These are phyloP conservation scores for Geosiphon pyriformis DNA, from an alignment of 192 early-diverging fungal genomes.

Conservation along the genomic window DNA sequence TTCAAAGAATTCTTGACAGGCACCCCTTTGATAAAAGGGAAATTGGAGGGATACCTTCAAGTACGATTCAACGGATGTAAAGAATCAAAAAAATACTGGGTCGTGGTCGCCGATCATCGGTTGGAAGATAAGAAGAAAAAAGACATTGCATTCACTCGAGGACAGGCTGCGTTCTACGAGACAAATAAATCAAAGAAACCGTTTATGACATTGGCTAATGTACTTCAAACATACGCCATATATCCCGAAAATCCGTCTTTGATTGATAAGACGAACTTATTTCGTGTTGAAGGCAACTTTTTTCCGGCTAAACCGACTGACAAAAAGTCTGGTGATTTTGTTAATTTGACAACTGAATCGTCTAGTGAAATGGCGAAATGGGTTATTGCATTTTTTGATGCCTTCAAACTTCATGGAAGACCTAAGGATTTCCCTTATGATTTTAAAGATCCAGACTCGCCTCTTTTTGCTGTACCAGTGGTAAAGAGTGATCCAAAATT, in stretches of 20 bases:
- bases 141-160: slow-evolving; percentile 36
- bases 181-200: slow-evolving; percentile 46
- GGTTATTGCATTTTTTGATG: slow-evolving; percentile 36
- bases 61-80: slow-evolving; percentile 46
- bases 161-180: slow-evolving; percentile 49
- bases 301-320: slow-evolving; percentile 15
- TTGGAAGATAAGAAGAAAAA: slow-evolving; percentile 49
- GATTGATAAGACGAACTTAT: slow-evolving; percentile 32
- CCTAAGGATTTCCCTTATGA: slow-evolving; percentile 33
- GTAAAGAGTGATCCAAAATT: slow-evolving; percentile 12
- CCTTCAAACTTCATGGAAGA: slow-evolving; percentile 44
- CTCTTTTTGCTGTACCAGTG: slow-evolving; percentile 21
- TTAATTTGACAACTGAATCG: slow-evolving; percentile 27
- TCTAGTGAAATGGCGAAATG: slow-evolving; percentile 37
- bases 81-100: slow-evolving; percentile 46
- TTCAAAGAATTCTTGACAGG: slow-evolving; percentile 42
- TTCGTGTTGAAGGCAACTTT: slow-evolving; percentile 40
- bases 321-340: slow-evolving; percentile 20
- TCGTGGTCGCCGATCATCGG: slow-evolving; percentile 47
- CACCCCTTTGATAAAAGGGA: slow-evolving; percentile 48
- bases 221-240: slow-evolving; percentile 51
- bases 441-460: slow-evolving; percentile 21
- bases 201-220: slow-evolving; percentile 43
- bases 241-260: slow-evolving; percentile 44
- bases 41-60: slow-evolving; percentile 51